These are phyloP conservation scores for Filobasidium uniguttulatum DNA, from an alignment of 1,284 basidiomycete species.

Conservation along the genomic window DNA sequence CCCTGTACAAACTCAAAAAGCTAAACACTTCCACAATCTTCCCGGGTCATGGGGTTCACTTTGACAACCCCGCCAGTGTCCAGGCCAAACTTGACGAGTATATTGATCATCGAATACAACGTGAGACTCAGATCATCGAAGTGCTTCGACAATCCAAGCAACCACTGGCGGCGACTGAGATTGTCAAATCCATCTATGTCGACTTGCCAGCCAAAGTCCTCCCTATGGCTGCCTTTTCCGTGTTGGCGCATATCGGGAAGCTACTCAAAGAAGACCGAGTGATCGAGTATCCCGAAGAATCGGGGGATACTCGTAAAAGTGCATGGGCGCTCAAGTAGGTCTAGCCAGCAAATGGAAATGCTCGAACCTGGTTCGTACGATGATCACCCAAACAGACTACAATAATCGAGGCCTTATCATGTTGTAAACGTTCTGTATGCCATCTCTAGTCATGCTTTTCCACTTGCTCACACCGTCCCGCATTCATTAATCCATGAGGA, in stretches of 20 bases:
- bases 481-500: too few species aligned
- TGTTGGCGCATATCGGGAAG: slow-evolving; percentile 6
- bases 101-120: slow-evolving; percentile 9
- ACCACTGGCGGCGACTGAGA: neutral
- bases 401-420: too few species aligned
- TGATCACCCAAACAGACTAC: too few species aligned
- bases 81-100: slow-evolving; percentile 8
- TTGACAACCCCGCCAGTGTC: neutral
- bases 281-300: too few species aligned
- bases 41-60: slow-evolving; percentile 8
- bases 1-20: neutral
- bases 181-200: slow-evolving; percentile 8
- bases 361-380: too few species aligned
- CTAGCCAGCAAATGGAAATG: too few species aligned
- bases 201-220: slow-evolving; percentile 2
- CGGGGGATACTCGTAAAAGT: too few species aligned
- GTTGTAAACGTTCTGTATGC: too few species aligned
- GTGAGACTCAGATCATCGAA: slow-evolving; percentile 5
- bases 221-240: slow-evolving; percentile 4
- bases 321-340: too few species aligned
- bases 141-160: neutral
- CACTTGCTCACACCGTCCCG: too few species aligned
- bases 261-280: slow-evolving; percentile 5
- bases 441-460: too few species aligned
- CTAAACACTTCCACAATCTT: neutral